Conservation (phyloP, 2,329 filamentous ascomycete species). For the Diaporthe citriasiana region DNA sequence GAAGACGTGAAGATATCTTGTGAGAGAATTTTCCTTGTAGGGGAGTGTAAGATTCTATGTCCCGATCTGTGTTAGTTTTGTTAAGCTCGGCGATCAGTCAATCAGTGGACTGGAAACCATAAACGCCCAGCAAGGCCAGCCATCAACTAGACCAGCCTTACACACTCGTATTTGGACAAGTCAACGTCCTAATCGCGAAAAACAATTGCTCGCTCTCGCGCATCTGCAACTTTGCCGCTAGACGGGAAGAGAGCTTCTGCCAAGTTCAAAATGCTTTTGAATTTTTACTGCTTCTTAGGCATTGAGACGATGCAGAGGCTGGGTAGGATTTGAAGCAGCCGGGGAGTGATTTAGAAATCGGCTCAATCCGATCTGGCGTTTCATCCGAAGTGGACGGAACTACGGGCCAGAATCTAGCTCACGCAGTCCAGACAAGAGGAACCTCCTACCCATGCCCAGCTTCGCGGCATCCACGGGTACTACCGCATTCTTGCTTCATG, state of each 20-base stretch:
- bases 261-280: not conserved
- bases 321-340: not conserved
- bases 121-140: not conserved
- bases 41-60: too few relatives aligned
- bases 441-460: too few relatives aligned
- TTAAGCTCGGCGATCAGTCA: not conserved
- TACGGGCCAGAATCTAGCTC: slow-evolving; percentile 9
- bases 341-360: not conserved
- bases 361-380: slow-evolving; percentile 17
- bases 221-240: too few relatives aligned
- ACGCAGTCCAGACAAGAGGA: not conserved
- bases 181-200: too few relatives aligned
- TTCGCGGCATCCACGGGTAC: too few relatives aligned
- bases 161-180: not conserved
- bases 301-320: not conserved
- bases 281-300: not conserved
- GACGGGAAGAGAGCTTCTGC: not conserved
- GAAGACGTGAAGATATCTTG: too few relatives aligned
- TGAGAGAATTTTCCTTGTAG: too few relatives aligned
- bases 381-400: slow-evolving; percentile 21
- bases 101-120: not conserved
- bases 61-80: too few relatives aligned
- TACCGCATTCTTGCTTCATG: not conserved
- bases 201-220: not conserved
- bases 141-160: not conserved